These are phyloP conservation scores for Colletotrichum truncatum DNA, from an alignment of 2,329 filamentous ascomycete species.

Conservation along the genomic window DNA sequence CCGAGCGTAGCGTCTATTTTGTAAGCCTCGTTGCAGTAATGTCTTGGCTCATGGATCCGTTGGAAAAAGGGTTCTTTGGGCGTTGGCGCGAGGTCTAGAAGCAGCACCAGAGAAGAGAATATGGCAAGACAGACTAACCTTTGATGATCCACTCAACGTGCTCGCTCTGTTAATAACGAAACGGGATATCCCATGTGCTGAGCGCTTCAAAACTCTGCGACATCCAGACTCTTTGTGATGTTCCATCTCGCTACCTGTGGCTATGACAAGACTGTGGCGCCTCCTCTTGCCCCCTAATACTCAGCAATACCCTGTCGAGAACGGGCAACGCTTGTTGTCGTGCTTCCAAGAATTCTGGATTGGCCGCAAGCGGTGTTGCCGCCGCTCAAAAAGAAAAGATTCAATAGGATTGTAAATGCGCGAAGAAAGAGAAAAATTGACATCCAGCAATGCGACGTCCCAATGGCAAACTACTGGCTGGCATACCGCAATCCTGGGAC, in stretches of 20 bases:
- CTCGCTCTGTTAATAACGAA: background rate
- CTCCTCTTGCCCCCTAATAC: background rate
- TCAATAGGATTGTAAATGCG: background rate
- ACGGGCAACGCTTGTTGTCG: background rate
- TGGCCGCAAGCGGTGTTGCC: background rate
- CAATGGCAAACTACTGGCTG: background rate
- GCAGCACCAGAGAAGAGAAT: background rate
- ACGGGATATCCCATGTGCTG: background rate
- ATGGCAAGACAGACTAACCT: background rate
- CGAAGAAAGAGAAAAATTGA: background rate
- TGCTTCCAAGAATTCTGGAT: background rate
- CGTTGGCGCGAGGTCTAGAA: background rate
- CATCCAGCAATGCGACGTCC: background rate
- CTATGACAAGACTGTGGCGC: background rate
- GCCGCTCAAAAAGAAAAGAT: background rate
- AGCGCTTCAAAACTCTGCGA: background rate
- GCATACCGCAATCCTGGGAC: background rate
- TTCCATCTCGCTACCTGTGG: background rate
- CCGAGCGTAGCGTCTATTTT: background rate
- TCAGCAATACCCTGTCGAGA: background rate
- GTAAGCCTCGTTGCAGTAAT: background rate
- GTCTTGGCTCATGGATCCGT: background rate
- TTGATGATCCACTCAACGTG: too few relatives aligned
- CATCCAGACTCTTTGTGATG: background rate
- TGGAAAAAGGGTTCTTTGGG: background rate